Evolutionary conservation across 345 rosid genomes (phyloP), one percentile per base, ranked within the genome.

Genomic region (Citrus mangshanensis): DNA sequence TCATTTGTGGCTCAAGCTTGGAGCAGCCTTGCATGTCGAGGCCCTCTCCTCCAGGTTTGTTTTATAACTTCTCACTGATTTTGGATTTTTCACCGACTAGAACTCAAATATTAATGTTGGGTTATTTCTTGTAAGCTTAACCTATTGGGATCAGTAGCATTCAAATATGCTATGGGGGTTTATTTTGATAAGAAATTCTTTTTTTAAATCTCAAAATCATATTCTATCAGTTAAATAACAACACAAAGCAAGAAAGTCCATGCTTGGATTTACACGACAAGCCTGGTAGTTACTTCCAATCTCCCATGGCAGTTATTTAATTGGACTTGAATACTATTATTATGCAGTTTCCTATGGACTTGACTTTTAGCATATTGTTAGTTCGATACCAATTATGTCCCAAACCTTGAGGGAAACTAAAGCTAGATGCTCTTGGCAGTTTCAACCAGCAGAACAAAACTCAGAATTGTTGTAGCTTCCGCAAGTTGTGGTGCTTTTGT

Each of bases 21-120:
- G 86, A 83, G 72, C 90, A 89, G 72, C 97, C 95, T 77, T 95
- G 98, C 78, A 77, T 81, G 25, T 91, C 98, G 12, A 79, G 75
- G 51, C 81, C 90, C 72, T 84, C 93, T 25, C 83, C 84, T 75
- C 87, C 88, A 88, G 94, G 98, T 92, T 80, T 69, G 30, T 61
- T 42, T 40, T 83, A 18, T 68, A 24, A 72, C 75, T 42, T 22
- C 37, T 27, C 7, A 61, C 51, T 71, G 6, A 13, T 56, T 49
- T 75, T 27, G 10, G 22, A 21, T 10, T 22, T 73, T 21, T 1
- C 49, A 32, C 22, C 30, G 32, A 34, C 10, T 28, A 25, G 7
- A 63, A 18, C 19, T 18, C 21, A n/a, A 28, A 25, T n/a, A 59
- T n/a, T 60, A 35, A 9, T 37, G 67, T 73, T 25, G 32, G 54